Evolutionary conservation across 2,329 filamentous ascomycete genomes (phyloP).

Genomic region (Penicillium sp.): DNA sequence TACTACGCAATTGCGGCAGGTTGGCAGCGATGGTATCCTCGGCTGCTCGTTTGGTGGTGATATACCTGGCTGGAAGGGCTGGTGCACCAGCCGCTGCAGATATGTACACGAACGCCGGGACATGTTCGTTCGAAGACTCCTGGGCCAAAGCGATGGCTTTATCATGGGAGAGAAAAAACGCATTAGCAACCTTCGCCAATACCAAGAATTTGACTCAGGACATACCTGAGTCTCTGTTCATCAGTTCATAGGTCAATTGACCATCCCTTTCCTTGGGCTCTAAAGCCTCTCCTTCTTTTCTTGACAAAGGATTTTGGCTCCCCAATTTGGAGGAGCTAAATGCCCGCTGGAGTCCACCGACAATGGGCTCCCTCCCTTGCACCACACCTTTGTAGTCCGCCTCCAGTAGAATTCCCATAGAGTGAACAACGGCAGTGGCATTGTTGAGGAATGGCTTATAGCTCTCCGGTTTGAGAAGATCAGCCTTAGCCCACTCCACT

Average conservation of each 20-base stretch:
- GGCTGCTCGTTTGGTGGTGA: slow-evolving; percentile 86
- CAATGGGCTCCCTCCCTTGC: slow-evolving; percentile 76
- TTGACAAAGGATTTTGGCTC: slow-evolving; percentile 68
- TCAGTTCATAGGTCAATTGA: slow-evolving; percentile 90
- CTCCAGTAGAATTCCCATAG: slow-evolving; percentile 92
- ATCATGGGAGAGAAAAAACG: slow-evolving; percentile 1
- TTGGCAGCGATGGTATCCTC: slow-evolving; percentile 70
- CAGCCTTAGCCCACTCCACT: slow-evolving; percentile 82
- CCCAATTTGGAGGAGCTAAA: slow-evolving; percentile 64
- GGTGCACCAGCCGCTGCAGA: slow-evolving; percentile 85
- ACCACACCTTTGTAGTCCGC: slow-evolving; percentile 96
- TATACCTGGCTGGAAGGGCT: slow-evolving; percentile 78
- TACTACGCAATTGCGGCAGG: slow-evolving; percentile 70
- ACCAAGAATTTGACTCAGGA: slow-evolving; percentile 2
- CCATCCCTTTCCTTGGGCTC: slow-evolving; percentile 64
- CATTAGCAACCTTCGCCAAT: slow-evolving; percentile 5
- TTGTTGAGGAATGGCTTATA: slow-evolving; percentile 73
- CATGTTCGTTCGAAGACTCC: slow-evolving; percentile 64
- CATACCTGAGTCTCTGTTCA: slow-evolving; percentile 79
- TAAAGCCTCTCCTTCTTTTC: slow-evolving; percentile 58
- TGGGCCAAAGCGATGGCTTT: slow-evolving; percentile 75
- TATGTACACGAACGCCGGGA: slow-evolving; percentile 76
- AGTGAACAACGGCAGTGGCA: slow-evolving; percentile 85
- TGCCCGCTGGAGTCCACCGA: slow-evolving; percentile 72
- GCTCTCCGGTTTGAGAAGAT: slow-evolving; percentile 77